A percentile compares a stretch with the other conserved stretches of the same genome.
Conservation (phyloP, 371 early-diverging fungal species). For the Mucor racemosus region DNA sequence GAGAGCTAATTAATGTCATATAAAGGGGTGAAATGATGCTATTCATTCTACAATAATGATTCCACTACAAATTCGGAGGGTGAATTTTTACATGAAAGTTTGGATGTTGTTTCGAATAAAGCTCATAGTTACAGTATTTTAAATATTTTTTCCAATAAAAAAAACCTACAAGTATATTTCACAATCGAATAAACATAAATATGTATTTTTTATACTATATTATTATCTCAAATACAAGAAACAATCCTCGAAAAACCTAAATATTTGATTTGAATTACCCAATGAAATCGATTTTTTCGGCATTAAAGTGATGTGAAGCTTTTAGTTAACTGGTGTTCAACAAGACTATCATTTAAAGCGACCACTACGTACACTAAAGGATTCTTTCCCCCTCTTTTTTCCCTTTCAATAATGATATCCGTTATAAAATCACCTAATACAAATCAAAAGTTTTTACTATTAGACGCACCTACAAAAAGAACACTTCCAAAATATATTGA, state of each 20-base stretch:
- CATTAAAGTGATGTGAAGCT: too few relatives aligned
- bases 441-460: slow-evolving; percentile 57
- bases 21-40: too few relatives aligned
- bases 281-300: not conserved
- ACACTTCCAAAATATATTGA: slow-evolving; percentile 52
- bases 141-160: too few relatives aligned
- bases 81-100: too few relatives aligned
- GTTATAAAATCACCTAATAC: slow-evolving; percentile 33
- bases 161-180: not conserved
- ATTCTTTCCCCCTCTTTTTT: not conserved
- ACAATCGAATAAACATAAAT: not conserved
- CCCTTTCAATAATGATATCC: slow-evolving; percentile 22
- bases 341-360: too few relatives aligned
- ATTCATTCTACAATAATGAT: too few relatives aligned
- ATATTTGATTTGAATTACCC: not conserved
- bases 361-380: not conserved
- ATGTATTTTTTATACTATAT: not conserved
- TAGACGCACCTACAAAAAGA: slow-evolving; percentile 65
- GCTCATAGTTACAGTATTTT: too few relatives aligned
- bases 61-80: too few relatives aligned
- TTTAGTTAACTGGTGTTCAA: too few relatives aligned
- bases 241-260: not conserved
- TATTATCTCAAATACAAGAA: not conserved
- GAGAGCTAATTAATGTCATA: not conserved
- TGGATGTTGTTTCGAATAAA: too few relatives aligned